Base-by-base conservation (phyloP, 1,284 basidiomycete species). In the Marasmius tenuissimus region DNA sequence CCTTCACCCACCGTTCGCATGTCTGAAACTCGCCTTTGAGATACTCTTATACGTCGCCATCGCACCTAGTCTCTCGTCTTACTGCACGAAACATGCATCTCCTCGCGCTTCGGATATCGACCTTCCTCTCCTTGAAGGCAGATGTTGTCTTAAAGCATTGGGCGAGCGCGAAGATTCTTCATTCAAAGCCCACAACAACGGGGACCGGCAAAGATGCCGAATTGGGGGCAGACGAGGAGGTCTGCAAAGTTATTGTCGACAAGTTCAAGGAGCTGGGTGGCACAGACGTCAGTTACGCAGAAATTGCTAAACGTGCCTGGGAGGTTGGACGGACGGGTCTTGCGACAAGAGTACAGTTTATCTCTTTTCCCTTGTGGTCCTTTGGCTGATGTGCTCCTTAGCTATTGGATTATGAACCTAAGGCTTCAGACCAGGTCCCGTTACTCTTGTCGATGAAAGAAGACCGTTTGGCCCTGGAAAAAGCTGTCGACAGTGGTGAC, bases 261-360 rank as follows among this genome's bases (percentile, higher is more conserved):
- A 97, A 97, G 74, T 96, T 97, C 61, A 82, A 88, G 69, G 81
- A 84, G 59, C 75, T 90, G 20, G 89, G 90, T 2, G 84, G 89
- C 66, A 79, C 83, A 47, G 79, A 86, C 65, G 92, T 97, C 27
- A 95, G 93, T 71, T 98, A 95, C 73, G 95, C 96, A 10, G 97
- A 98, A 65, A 96, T 99, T 67, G 96, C 97, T 0, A 88, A 88
- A 73, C 88, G 89, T 47, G 96, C 97, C 20, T 98, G 96, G 96
- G 92, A 96, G 72, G 88, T 91, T 2, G 97, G 97, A 0, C 78
- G 95, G 54, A 84, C 85, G 0, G 85, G 88, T 45, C 78, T 99
- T 40, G 97, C 97, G 1, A 98, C 96, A 0, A 92, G 92, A 84
- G 92, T 94, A 66, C 62, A 78, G 69, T 38, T 16, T 12, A 33